phyloP scores from a whole-genome alignment of 306 rosid genomes.

The Lathyrus oleraceus region DNA sequence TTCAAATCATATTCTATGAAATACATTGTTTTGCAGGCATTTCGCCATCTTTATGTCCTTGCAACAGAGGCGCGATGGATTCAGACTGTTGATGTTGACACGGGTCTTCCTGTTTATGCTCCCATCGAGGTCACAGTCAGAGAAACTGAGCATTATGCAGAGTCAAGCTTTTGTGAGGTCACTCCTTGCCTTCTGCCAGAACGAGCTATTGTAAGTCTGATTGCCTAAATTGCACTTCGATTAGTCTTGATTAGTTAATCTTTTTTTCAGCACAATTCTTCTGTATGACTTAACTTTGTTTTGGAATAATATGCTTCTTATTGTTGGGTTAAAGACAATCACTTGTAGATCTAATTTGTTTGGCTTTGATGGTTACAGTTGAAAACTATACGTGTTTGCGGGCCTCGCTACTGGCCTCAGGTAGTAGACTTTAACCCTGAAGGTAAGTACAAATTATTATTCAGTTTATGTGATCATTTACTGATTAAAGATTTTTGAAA shows the following conservation, averaged over 20 bases:
- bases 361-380: constrained; percentile 56
- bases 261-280: not conserved
- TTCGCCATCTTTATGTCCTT: constrained; percentile 90
- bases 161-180: constrained; percentile 89
- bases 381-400: constrained; percentile 80
- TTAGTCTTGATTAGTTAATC: constrained; percentile 23
- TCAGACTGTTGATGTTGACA: constrained; percentile 96
- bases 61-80: constrained; percentile 98
- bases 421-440: constrained; percentile 75
- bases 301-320: constrained; percentile 31
- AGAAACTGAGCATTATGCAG: constrained; percentile 93
- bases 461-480: constrained; percentile 27
- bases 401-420: constrained; percentile 98
- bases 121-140: constrained; percentile 81
- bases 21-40: constrained; percentile 63
- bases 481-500: constrained; percentile 18
- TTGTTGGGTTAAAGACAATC: constrained; percentile 25
- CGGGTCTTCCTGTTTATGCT: constrained; percentile 90
- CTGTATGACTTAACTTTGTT: constrained; percentile 14
- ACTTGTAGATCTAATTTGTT: constrained; percentile 32
- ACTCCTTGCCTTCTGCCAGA: constrained; percentile 98
- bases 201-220: constrained; percentile 74
- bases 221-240: constrained; percentile 23
- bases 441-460: constrained; percentile 52
- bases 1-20: constrained; percentile 34